These are phyloP conservation scores for Candida multigemmis DNA, from an alignment of 805 yeast genomes.

Conservation along the genomic window DNA sequence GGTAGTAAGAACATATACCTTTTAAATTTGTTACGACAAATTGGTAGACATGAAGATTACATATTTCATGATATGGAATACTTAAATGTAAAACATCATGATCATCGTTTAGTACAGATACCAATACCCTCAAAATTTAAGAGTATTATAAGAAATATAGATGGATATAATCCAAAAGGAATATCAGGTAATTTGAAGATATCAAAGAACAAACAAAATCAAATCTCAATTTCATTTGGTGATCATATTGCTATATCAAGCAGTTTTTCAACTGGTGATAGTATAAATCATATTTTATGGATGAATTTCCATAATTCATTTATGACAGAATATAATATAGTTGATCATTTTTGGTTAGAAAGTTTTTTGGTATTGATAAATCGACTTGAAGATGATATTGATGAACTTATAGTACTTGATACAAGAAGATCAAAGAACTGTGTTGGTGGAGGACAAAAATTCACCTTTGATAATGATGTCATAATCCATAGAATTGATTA, in stretches of 20 bases:
- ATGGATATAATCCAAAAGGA: constrained; percentile 13
- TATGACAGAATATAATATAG: constrained; percentile 22
- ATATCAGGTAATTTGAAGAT: constrained; percentile 13
- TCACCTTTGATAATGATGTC: constrained; percentile 27
- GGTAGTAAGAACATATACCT: constrained; percentile 9
- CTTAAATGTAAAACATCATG: constrained; percentile 12
- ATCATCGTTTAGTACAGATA: constrained; percentile 11
- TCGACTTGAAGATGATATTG: constrained; percentile 13
- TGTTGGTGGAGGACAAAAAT: constrained; percentile 17
- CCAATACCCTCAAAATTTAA: constrained; percentile 24
- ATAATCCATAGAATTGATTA: constrained; percentile 31
- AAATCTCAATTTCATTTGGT: constrained; percentile 19
- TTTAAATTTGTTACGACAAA: constrained; percentile 10
- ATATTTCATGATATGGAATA: constrained; percentile 17
- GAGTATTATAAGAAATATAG: constrained; percentile 12
- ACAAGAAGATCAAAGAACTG: constrained; percentile 22
- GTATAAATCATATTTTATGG: constrained; percentile 29
- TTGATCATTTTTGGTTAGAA: constrained; percentile 25
- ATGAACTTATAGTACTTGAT: constrained; percentile 28
- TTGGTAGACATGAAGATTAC: constrained; percentile 5
- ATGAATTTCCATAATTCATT: constrained; percentile 25
- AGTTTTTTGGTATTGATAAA: constrained; percentile 25
- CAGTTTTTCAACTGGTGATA: constrained; percentile 12
- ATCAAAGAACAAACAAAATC: constrained; percentile 12
- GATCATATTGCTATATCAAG: constrained; percentile 20